These are phyloP conservation scores for Basidiobolus meristosporus DNA, from an alignment of 371 early-diverging fungal genomes.

Conservation along the genomic window DNA sequence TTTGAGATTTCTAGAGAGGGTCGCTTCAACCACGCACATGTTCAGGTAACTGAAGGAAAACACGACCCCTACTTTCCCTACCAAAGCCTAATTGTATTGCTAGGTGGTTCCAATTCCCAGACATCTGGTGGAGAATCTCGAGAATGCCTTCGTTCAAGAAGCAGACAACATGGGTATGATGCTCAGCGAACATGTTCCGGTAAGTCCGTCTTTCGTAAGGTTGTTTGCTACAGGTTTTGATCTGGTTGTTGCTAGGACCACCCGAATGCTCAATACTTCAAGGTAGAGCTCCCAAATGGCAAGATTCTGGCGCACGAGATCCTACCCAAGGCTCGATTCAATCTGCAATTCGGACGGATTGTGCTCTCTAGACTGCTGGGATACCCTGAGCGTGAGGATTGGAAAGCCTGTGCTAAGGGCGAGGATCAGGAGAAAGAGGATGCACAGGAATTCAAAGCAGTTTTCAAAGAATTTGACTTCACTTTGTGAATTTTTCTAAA, in stretches of 20 bases:
- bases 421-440: slow-evolving; percentile 36
- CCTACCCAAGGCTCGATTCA: slow-evolving; percentile 21
- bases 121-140: slow-evolving; percentile 6
- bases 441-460: slow-evolving; percentile 22
- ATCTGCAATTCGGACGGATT: slow-evolving; percentile 48
- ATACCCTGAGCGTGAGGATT: slow-evolving; percentile 37
- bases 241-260: slow-evolving; percentile 5
- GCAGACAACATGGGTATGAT: slow-evolving; percentile 14
- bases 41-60: slow-evolving; percentile 37
- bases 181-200: slow-evolving; percentile 18
- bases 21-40: slow-evolving; percentile 31
- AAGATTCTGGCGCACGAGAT: slow-evolving; percentile 19
- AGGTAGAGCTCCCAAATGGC: slow-evolving; percentile 38
- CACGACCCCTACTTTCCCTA: slow-evolving; percentile 9
- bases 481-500: slow-evolving; percentile 9
- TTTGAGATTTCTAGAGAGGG: slow-evolving; percentile 40
- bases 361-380: slow-evolving; percentile 37
- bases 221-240: neutral
- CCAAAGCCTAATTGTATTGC: slow-evolving; percentile 7
- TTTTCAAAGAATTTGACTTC: slow-evolving; percentile 31
- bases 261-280: slow-evolving; percentile 24
- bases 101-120: slow-evolving; percentile 15
- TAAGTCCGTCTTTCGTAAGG: slow-evolving; percentile 7
- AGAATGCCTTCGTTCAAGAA: slow-evolving; percentile 10
- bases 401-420: slow-evolving; percentile 41